Evolutionary conservation across 176 grass and related monocot genomes (phyloP).

Genomic region (Oryza officinalis): DNA sequence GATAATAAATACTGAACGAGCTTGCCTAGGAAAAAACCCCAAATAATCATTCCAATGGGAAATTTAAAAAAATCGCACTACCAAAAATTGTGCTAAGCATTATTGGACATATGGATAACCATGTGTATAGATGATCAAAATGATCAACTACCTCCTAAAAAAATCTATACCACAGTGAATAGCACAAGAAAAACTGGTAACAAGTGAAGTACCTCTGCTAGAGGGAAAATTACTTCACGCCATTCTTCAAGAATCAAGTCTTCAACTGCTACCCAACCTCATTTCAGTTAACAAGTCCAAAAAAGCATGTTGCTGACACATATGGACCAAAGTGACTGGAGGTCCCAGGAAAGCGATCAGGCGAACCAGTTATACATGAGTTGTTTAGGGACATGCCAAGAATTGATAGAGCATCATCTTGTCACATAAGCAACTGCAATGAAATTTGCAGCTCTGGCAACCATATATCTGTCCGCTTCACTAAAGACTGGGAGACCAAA

Average conservation of each 20-base stretch:
- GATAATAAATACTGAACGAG: background rate
- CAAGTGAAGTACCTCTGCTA: constrained; percentile 52
- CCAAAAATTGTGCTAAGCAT: constrained; percentile 32
- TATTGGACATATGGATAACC: constrained; percentile 29
- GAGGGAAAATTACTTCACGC: constrained; percentile 40
- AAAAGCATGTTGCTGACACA: constrained; percentile 27
- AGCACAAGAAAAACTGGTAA: constrained; percentile 30
- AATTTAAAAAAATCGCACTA: constrained; percentile 32
- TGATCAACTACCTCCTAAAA: constrained; percentile 32
- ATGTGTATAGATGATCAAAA: constrained; percentile 31
- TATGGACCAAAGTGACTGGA: background rate
- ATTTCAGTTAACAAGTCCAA: constrained; percentile 30
- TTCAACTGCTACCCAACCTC: constrained; percentile 27
- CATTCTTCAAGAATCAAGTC: background rate
- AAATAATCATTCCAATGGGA: constrained; percentile 11
- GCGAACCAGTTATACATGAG: constrained; percentile 1
- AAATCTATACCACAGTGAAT: constrained; percentile 21
- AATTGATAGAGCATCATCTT: constrained; percentile 27
- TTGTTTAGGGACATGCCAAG: constrained; percentile 19
- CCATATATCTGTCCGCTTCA: constrained; percentile 26
- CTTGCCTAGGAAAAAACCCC: background rate
- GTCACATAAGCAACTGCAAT: constrained; percentile 1
- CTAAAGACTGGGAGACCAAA: constrained; percentile 13
- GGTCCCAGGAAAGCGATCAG: background rate
- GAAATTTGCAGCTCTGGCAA: constrained; percentile 21